These are phyloP conservation scores for Cytidiella melzeri DNA, from an alignment of 768 basidiomycete species.

Conservation along the genomic window DNA sequence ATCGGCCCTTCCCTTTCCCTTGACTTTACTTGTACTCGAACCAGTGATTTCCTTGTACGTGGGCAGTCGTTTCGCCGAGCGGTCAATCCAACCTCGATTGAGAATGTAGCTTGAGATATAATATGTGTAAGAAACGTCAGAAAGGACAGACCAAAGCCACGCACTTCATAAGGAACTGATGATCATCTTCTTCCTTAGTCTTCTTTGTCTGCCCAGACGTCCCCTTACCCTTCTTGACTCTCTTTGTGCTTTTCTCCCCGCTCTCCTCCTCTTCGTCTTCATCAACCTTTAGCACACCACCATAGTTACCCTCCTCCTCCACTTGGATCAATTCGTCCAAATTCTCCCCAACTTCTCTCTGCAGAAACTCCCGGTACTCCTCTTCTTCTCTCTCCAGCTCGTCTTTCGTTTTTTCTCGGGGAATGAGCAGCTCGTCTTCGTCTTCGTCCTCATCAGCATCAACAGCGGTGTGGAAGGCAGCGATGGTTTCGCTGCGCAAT, in stretches of 20 bases:
- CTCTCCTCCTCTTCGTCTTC: constrained; percentile 22
- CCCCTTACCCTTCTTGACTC: constrained; percentile 19
- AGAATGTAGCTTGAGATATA: constrained; percentile 72
- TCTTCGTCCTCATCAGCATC: constrained; percentile 31
- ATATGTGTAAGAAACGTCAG: background rate
- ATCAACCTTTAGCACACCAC: constrained; percentile 18
- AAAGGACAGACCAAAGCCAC: constrained; percentile 22
- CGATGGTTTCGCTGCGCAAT: constrained; percentile 76
- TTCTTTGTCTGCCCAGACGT: constrained; percentile 15
- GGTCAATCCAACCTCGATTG: constrained; percentile 97
- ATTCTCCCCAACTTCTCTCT: constrained; percentile 76
- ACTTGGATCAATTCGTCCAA: constrained; percentile 62
- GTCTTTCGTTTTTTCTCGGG: constrained; percentile 71
- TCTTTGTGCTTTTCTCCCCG: constrained; percentile 22
- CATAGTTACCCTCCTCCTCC: constrained; percentile 26
- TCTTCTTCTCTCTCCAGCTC: constrained; percentile 75
- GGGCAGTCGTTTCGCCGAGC: constrained; percentile 62
- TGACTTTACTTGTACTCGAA: constrained; percentile 25
- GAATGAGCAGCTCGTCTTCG: constrained; percentile 65
- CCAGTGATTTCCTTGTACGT: constrained; percentile 78
- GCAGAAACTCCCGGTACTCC: constrained; percentile 77
- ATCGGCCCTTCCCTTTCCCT: constrained; percentile 15
- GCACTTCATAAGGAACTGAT: constrained; percentile 88
- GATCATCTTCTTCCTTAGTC: constrained; percentile 59
- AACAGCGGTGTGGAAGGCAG: constrained; percentile 63